phyloP scores from a whole-genome alignment of 2,329 filamentous ascomycete species.

The Verticillium longisporum region DNA sequence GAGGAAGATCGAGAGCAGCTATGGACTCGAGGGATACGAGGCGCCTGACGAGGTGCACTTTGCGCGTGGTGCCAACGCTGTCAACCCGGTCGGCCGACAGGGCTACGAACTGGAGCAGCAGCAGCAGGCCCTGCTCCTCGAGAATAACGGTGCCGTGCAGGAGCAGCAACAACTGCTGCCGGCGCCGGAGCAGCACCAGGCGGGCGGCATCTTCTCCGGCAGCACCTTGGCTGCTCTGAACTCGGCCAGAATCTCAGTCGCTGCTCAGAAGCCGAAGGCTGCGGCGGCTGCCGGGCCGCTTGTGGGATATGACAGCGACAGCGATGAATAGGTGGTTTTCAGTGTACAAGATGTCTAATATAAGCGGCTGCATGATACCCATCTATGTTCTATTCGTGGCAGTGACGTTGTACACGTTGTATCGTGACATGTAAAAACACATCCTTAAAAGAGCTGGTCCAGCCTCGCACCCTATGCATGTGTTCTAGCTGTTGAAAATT shows the following conservation, averaged over 20 bases:
- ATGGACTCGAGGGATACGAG: slow-evolving; percentile 86
- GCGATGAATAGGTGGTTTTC: slow-evolving; percentile 48
- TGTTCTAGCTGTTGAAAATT: slow-evolving; percentile 71
- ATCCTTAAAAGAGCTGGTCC: not conserved
- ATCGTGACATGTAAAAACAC: too few relatives aligned
- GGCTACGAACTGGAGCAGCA: slow-evolving; percentile 60
- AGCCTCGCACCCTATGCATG: not conserved
- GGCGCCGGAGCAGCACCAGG: slow-evolving; percentile 30
- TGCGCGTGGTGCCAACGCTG: slow-evolving; percentile 65
- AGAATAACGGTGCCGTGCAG: slow-evolving; percentile 41
- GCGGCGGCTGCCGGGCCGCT: slow-evolving; percentile 58
- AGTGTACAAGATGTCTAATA: slow-evolving; percentile 46
- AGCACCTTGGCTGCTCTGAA: slow-evolving; percentile 77
- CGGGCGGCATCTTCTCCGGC: slow-evolving; percentile 68
- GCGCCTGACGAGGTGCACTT: slow-evolving; percentile 93
- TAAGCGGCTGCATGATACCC: slow-evolving; percentile 10
- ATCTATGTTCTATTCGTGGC: not conserved
- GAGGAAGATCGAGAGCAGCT: slow-evolving; percentile 81
- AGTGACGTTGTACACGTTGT: not conserved
- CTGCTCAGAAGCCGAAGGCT: slow-evolving; percentile 43
- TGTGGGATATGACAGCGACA: slow-evolving; percentile 86
- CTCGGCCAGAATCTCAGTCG: slow-evolving; percentile 44
- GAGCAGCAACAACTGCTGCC: not conserved
- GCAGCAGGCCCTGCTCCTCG: slow-evolving; percentile 46
- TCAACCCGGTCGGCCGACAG: slow-evolving; percentile 50